Evolutionary conservation across 2,329 filamentous ascomycete genomes (phyloP).

Genomic region (Bipolaris zeicola): DNA sequence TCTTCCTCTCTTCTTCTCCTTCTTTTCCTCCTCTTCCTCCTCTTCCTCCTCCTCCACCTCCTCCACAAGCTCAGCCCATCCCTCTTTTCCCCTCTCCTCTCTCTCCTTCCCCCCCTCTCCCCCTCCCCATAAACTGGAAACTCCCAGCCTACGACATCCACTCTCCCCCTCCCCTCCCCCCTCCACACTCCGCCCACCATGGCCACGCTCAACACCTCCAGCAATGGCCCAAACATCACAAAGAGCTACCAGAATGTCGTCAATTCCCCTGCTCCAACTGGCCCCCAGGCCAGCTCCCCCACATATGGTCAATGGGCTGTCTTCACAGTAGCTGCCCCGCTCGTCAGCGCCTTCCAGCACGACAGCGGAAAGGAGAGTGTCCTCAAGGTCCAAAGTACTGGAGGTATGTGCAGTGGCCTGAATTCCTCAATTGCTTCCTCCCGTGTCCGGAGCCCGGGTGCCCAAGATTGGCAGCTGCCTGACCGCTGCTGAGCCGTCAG

Average conservation of each 20-base stretch:
- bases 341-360: constrained; percentile 88
- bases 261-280: constrained; percentile 63
- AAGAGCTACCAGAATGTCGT: constrained; percentile 69
- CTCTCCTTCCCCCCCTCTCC: background rate
- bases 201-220: constrained; percentile 66
- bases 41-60: background rate
- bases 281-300: constrained; percentile 67
- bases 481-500: constrained; percentile 10
- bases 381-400: constrained; percentile 89
- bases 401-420: constrained; percentile 62
- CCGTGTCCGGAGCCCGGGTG: background rate
- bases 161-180: constrained; percentile 5
- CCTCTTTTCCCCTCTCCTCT: background rate
- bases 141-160: no score
- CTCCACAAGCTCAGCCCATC: constrained; percentile 3
- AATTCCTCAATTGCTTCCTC: constrained; percentile 8
- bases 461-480: constrained; percentile 3
- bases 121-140: no score
- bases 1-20: background rate
- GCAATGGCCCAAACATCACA: constrained; percentile 60
- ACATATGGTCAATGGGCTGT: constrained; percentile 93
- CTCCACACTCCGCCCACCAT: constrained; percentile 61
- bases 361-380: constrained; percentile 91
- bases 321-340: constrained; percentile 88
- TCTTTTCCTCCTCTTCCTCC: background rate